Conservation (phyloP, 2,329 filamentous ascomycete genomes). For the Dothidotthia symphoricarpi region DNA sequence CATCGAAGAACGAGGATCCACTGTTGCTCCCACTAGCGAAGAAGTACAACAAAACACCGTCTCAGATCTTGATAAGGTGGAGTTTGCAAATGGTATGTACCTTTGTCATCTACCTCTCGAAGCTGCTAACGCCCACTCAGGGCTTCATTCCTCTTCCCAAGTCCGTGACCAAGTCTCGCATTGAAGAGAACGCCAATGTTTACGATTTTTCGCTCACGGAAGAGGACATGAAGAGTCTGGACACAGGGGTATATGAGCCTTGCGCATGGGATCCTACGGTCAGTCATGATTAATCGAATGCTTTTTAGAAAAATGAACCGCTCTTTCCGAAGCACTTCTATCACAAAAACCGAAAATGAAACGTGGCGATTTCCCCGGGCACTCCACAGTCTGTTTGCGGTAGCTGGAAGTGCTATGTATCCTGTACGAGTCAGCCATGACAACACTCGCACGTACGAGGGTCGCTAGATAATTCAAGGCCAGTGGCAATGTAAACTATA, state of each 20-base stretch:
- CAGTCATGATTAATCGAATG: slow-evolving; percentile 37
- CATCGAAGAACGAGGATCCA: slow-evolving; percentile 53
- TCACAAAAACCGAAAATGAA: no score
- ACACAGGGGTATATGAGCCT: slow-evolving; percentile 56
- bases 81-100: slow-evolving; percentile 45
- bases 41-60: slow-evolving; percentile 58
- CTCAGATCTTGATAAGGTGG: slow-evolving; percentile 62
- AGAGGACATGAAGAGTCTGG: slow-evolving; percentile 59
- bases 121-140: slow-evolving; percentile 27
- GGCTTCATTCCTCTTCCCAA: slow-evolving; percentile 64
- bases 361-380: no score
- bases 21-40: slow-evolving; percentile 51
- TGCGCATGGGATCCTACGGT: slow-evolving; percentile 60
- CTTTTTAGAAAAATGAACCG: no score
- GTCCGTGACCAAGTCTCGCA: slow-evolving; percentile 59
- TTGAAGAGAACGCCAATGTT: slow-evolving; percentile 59
- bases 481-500: no score
- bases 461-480: no score
- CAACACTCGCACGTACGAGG: no score
- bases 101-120: no score
- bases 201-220: slow-evolving; percentile 60
- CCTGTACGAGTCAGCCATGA: no score
- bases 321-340: no score
- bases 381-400: no score
- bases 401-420: no score